Base-by-base conservation (phyloP, 495 filamentous ascomycete species). In the Pyronema omphalodes region DNA sequence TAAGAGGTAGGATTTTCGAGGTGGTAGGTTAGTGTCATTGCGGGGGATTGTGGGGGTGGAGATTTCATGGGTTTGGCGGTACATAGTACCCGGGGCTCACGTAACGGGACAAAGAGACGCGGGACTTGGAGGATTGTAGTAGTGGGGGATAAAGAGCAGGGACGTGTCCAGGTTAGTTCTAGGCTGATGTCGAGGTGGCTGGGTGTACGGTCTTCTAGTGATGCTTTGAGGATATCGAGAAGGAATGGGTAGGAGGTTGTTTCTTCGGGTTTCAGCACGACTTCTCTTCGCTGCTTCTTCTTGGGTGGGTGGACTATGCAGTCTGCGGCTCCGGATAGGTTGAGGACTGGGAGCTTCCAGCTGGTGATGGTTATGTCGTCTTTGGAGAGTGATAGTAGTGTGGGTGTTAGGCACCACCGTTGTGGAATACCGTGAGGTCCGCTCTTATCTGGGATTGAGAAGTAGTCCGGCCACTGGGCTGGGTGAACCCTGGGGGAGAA, bases 1-100 rank as follows among this genome's bases (percentile, higher is more conserved):
- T 96, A 89, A 62, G 78, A 81, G 2, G 93, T 94, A 3, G 91
- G 84, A 64, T 99, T 99, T 65, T 99, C 91, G 56, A 96, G 75
- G 6, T 79, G 83, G 58, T 93, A 84, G 18, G 55, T 33, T 1
- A 65, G 51, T 9, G 44, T 43, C 0, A 60, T 23, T 4, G 7
- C 57, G 54, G 2, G 61, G 53, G 9, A 58, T 51, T 12, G 37
- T 18, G n/a, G 6, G 9, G 8, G 37, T 29, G 8, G 17, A 35
- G 4, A 43, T 29, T 29, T 29, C 2, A 29, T 67, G 63, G 6
- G 76, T 66, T 52, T 43, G 6, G 51, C 43, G 48, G 15, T 44
- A 52, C 59, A 15, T 0, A 96, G 76, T 5, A 94, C 87, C 47
- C 91, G 81, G 7, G 93, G 93, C 57, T 98, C 91, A 37, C 80